Conservation (phyloP, 495 filamentous ascomycete genomes). For the Aspergillus saccharolyticus region DNA sequence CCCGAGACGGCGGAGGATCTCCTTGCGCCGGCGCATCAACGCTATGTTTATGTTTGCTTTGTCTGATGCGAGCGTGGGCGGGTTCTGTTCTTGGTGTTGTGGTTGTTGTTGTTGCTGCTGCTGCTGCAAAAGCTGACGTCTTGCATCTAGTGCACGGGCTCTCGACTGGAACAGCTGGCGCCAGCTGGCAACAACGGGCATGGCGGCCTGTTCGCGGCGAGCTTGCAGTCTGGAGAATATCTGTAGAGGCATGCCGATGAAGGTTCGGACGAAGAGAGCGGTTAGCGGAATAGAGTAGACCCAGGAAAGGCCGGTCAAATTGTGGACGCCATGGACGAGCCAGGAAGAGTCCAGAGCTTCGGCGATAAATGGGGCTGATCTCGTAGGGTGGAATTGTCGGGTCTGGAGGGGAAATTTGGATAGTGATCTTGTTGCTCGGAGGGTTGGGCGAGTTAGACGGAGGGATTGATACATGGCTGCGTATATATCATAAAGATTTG, state of each 20-base stretch:
- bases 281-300: constrained; percentile 63
- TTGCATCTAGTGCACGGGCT: no score
- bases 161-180: constrained; percentile 6
- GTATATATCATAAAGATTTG: no score
- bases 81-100: no score
- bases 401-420: constrained; percentile 17
- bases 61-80: no score
- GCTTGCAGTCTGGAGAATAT: constrained; percentile 45
- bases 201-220: constrained; percentile 39
- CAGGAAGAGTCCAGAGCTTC: constrained; percentile 47
- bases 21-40: constrained; percentile 9
- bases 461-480: not conserved
- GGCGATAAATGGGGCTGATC: constrained; percentile 37
- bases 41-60: constrained; percentile 19
- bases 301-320: constrained; percentile 61
- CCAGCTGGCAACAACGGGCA: constrained; percentile 51
- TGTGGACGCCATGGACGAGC: constrained; percentile 59
- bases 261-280: constrained; percentile 56
- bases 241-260: constrained; percentile 54
- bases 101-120: constrained; percentile 12
- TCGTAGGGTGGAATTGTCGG: constrained; percentile 46
- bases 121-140: no score
- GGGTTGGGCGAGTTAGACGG: not conserved
- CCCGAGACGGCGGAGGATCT: constrained; percentile 39
- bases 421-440: not conserved